Evolutionary conservation across 164 flowering plant species (phyloP), one percentile per base, ranked within the genome.

Genomic region (Vitis labrusca): DNA sequence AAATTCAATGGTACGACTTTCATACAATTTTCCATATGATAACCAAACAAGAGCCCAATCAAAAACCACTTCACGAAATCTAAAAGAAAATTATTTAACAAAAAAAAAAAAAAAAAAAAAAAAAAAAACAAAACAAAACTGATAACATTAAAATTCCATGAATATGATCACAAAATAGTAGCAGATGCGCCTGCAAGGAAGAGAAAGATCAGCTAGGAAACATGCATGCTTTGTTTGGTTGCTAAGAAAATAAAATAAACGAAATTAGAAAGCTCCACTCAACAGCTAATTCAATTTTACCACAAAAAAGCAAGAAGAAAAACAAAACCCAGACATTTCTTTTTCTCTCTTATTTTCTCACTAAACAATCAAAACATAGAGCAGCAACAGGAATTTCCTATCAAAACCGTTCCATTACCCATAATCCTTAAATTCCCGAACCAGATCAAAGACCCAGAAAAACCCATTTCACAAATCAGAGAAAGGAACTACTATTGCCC

Each of bases 391-490:
- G 3, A 8, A 10, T 8, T 5, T 53, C n/a, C 56, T 15, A 14
- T 27, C 4, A 64, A 50, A 50, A 1, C 10, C 13, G 8, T 17
- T 1, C 8, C 15, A 50, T 50, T 64, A 50, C 59, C 23, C 68
- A 58, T 50, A 37, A 37, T 37, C 44, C 5, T 37, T 0, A 37
- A 37, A 37, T 37, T 65, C 13, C 11, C 32, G 29, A 56, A 6
- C 50, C n/a, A 67, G 57, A 70, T 70, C 66, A 65, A 37, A 53
- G 67, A 5, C 49, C 32, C 55, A 11, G 9, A 16, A 61, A 61
- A 61, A 29, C 8, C 64, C 19, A 37, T 6, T n/a, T n/a, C 50
- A 48, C 53, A 15, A 17, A 27, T 44, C 53, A 49, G 2, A 63
- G 17, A 63, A 12, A 17, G 51, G 27, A 19, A 12, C 12, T 2